A percentile compares a stretch with the other conserved stretches of the same genome.
These are phyloP conservation scores for Cyclotella atomus DNA, from an alignment of 108 stramenopile genomes.

Conservation along the genomic window DNA sequence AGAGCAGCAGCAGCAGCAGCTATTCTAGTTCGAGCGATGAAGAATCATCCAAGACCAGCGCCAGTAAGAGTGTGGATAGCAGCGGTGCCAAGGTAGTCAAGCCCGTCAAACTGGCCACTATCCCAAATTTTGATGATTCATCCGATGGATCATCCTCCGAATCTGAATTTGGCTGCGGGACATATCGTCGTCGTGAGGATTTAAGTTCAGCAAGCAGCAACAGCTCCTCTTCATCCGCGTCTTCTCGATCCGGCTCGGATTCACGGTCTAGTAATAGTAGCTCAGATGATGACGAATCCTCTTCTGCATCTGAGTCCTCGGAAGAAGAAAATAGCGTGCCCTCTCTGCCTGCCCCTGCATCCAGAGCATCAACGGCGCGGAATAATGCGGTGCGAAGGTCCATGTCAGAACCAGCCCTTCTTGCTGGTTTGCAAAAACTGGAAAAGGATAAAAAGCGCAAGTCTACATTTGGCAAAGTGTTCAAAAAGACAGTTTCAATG, in stretches of 20 bases:
- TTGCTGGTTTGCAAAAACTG: too few species aligned
- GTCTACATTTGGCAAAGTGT: too few species aligned
- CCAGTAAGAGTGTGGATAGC: constrained; percentile 2
- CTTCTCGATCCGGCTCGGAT: background rate
- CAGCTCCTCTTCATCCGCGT: background rate
- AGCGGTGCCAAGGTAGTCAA: constrained; percentile 7
- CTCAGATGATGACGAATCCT: background rate
- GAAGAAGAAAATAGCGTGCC: too few species aligned
- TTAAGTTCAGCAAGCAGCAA: constrained; percentile 2
- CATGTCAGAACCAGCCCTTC: too few species aligned
- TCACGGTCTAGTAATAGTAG: background rate
- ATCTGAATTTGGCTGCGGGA: constrained; percentile 8
- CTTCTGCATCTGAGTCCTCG: background rate
- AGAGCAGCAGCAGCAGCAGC: background rate
- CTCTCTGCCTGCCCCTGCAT: too few species aligned
- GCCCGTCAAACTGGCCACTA: constrained; percentile 2
- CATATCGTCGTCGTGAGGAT: constrained; percentile 5
- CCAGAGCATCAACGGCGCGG: too few species aligned
- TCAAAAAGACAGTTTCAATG: too few species aligned
- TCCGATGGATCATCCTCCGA: background rate
- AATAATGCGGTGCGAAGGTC: too few species aligned
- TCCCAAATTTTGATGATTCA: constrained; percentile 10
- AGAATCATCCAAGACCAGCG: background rate
- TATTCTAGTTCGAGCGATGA: background rate
- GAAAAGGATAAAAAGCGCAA: too few species aligned